These are phyloP conservation scores for Lyophyllum atratum DNA, from an alignment of 768 basidiomycete species.

Conservation along the genomic window DNA sequence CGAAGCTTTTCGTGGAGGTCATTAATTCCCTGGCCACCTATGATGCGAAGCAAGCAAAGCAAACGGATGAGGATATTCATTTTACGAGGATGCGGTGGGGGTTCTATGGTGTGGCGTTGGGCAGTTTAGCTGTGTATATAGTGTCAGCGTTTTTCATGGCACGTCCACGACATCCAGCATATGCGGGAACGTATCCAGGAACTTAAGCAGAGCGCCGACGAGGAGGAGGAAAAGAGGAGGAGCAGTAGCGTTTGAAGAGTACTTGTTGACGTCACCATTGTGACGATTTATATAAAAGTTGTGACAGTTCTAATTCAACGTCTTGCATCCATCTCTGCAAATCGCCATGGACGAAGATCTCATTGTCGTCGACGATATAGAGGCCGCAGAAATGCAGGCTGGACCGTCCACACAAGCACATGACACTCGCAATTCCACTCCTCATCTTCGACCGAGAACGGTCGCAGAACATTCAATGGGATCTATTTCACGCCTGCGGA, in stretches of 20 bases:
- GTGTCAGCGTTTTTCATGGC: conserved; percentile 21
- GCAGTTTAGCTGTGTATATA: conserved; percentile 42
- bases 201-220: not conserved
- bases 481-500: conserved; percentile 35
- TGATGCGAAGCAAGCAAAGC: conserved; percentile 15
- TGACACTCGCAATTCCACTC: conserved; percentile 15
- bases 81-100: conserved; percentile 54
- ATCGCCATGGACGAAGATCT: conserved; percentile 57
- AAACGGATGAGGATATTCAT: conserved; percentile 44
- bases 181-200: not conserved
- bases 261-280: not conserved
- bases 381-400: conserved; percentile 34
- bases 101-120: conserved; percentile 50
- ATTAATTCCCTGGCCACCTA: conserved; percentile 35
- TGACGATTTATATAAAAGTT: no score
- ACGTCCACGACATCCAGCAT: not conserved
- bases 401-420: conserved; percentile 33
- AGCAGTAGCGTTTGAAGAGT: not conserved
- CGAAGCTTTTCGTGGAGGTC: conserved; percentile 36
- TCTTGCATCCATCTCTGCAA: not conserved
- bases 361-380: conserved; percentile 63
- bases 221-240: not conserved
- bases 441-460: conserved; percentile 22
- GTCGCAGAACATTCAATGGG: conserved; percentile 26
- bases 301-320: not conserved